Base-by-base conservation (phyloP, 805 yeast species). In the Torulaspora quercuum region DNA sequence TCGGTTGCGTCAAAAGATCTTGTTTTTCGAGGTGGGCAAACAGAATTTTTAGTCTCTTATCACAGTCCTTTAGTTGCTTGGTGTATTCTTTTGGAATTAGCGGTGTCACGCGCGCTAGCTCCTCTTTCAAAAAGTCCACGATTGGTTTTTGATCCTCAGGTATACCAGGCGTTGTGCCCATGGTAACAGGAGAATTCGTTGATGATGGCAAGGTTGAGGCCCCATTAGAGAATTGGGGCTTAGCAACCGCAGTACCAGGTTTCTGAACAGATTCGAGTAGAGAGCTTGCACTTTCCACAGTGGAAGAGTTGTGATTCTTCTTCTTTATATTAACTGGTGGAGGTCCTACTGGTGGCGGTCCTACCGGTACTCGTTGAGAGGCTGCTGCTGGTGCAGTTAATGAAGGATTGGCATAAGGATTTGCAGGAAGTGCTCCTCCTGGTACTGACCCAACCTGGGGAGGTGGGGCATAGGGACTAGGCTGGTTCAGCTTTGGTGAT, bases 41-140 rank as follows among this genome's bases (percentile, higher is more conserved):
- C 45, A 92, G 67, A 35, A 86, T 73, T 45, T 77, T 73, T 39
- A 92, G 64, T 59, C 97, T 77, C 67, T 82, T 82, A 49, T 80
- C 90, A 55, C 94, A 78, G 59, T 90, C 97, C 29, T 64, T 67
- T 35, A 82, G 73, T 53, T 87, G 96, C 44, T 77, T 81, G 17
- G 72, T 59, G 53, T 75, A 86, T 56, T 76, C 78, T 33, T 77
- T 83, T 16, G 95, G 95, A 27, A 87, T 74, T 29, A 70, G 67
- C 11, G 94, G 90, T 49, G 79, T 74, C 11, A 86, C 78, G 19
- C 76, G 69, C 17, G 68, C 73, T 49, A 86, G 60, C 48, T 77
- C 78, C 4, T 63, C 56, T 9, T 68, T 65, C 37, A 92, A 70
- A 8, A 67, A 67, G n/a, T 72, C 68, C 50, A 66, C 77, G 29